These are phyloP conservation scores for Geotrichum bryndzae DNA, from an alignment of 1,139 yeast genomes.

Conservation along the genomic window DNA sequence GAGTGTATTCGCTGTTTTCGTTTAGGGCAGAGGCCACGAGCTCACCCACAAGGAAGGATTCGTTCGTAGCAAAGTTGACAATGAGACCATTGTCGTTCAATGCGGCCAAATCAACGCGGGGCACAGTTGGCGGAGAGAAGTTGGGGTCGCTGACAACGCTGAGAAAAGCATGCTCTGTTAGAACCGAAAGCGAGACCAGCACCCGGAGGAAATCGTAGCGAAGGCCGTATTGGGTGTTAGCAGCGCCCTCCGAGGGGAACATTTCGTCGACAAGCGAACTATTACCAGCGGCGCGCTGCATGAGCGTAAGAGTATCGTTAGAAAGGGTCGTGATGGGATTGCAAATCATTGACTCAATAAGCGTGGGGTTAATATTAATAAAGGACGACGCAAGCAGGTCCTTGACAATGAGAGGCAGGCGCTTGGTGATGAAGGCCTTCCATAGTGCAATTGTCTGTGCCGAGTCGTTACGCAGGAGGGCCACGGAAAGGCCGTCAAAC, in stretches of 20 bases:
- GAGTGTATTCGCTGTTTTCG: slow-evolving; percentile 28
- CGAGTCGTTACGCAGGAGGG: slow-evolving; percentile 29
- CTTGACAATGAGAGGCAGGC: slow-evolving; percentile 28
- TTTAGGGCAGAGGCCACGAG: slow-evolving; percentile 12
- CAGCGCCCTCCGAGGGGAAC: slow-evolving; percentile 38
- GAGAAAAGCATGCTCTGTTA: slow-evolving; percentile 41
- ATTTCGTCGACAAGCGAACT: slow-evolving; percentile 35
- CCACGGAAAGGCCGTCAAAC: slow-evolving; percentile 35
- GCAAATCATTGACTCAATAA: slow-evolving; percentile 26
- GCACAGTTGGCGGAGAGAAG: slow-evolving; percentile 9
- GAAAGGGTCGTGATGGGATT: slow-evolving; percentile 27
- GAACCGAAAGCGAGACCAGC: slow-evolving; percentile 43
- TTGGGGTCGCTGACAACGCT: slow-evolving; percentile 43
- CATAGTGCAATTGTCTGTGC: slow-evolving; percentile 27
- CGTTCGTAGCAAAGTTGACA: slow-evolving; percentile 8
- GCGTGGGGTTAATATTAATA: slow-evolving; percentile 17
- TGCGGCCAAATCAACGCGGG: slow-evolving; percentile 11
- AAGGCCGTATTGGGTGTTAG: slow-evolving; percentile 45
- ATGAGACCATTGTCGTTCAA: slow-evolving; percentile 11
- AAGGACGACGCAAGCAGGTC: slow-evolving; percentile 16
- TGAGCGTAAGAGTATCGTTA: slow-evolving; percentile 25
- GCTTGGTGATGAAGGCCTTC: slow-evolving; percentile 31
- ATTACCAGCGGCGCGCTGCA: slow-evolving; percentile 22
- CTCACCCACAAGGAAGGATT: not conserved
- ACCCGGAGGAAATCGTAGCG: slow-evolving; percentile 53